These are phyloP conservation scores for Mortierella sp. DNA, from an alignment of 371 early-diverging fungal species.

Conservation along the genomic window DNA sequence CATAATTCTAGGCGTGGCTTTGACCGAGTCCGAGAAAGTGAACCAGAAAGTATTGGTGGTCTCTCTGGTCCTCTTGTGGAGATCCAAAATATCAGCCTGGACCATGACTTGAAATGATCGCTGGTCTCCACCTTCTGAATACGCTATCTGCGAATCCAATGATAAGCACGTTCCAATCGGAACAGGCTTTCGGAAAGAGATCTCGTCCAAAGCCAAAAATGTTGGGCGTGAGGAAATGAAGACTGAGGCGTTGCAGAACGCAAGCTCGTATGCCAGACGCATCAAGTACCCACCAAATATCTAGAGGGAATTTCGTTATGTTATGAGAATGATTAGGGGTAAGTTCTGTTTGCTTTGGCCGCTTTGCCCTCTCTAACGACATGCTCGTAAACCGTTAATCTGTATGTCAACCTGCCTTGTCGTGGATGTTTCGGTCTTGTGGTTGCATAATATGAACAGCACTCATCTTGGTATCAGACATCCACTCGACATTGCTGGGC, in stretches of 20 bases:
- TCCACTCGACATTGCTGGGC: slow-evolving; percentile 78
- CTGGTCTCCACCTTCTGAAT: slow-evolving; percentile 65
- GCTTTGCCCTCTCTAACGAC: too few species aligned
- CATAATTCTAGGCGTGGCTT: slow-evolving; percentile 60
- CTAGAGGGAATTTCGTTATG: slow-evolving; percentile 8
- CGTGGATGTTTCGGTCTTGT: slow-evolving; percentile 93
- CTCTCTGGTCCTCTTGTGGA: slow-evolving; percentile 63
- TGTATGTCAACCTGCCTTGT: slow-evolving; percentile 60
- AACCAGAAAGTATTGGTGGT: slow-evolving; percentile 90
- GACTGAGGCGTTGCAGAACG: slow-evolving; percentile 79
- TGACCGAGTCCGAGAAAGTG: slow-evolving; percentile 70
- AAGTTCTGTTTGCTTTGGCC: too few species aligned
- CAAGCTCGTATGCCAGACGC: slow-evolving; percentile 86
- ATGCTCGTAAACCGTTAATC: too few species aligned
- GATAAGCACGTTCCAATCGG: slow-evolving; percentile 87
- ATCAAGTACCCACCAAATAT: slow-evolving; percentile 93
- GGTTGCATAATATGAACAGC: slow-evolving; percentile 82
- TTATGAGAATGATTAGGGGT: too few species aligned
- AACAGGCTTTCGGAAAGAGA: slow-evolving; percentile 89
- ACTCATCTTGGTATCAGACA: slow-evolving; percentile 83
- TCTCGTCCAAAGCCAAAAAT: slow-evolving; percentile 90
- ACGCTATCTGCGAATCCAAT: slow-evolving; percentile 80
- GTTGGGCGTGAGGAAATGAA: slow-evolving; percentile 68
- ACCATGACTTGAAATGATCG: slow-evolving; percentile 80
- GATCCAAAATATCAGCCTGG: slow-evolving; percentile 84